phyloP scores from a whole-genome alignment of 495 filamentous ascomycete genomes.

The Viridothelium virens region DNA sequence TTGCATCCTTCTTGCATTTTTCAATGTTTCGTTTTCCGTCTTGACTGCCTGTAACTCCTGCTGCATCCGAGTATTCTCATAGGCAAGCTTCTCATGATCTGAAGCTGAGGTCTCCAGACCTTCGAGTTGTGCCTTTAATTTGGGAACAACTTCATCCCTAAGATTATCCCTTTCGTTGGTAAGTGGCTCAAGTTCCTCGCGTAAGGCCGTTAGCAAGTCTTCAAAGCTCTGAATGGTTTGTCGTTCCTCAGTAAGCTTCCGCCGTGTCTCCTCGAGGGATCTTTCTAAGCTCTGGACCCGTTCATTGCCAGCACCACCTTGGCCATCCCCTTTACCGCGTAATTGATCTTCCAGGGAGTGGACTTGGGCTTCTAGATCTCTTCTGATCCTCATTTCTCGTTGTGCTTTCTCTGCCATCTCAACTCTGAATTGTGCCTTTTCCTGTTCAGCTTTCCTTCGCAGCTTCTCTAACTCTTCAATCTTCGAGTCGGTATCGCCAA shows the following conservation, averaged over 20 bases:
- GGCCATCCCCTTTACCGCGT: conserved; percentile 43
- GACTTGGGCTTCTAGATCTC: conserved; percentile 71
- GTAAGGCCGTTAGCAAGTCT: conserved; percentile 76
- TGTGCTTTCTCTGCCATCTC: conserved; percentile 76
- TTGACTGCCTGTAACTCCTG: conserved; percentile 67
- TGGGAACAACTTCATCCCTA: conserved; percentile 74
- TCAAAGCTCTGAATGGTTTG: conserved; percentile 90
- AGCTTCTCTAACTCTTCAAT: conserved; percentile 78
- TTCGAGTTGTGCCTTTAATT: conserved; percentile 63
- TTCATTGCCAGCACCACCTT: conserved; percentile 42
- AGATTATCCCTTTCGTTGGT: conserved; percentile 87
- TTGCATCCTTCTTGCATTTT: conserved; percentile 48
- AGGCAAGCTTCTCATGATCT: conserved; percentile 59
- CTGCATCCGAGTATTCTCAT: conserved; percentile 69
- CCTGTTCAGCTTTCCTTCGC: conserved; percentile 78
- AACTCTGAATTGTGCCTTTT: conserved; percentile 78
- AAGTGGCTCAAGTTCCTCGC: conserved; percentile 70
- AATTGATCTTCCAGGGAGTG: conserved; percentile 70
- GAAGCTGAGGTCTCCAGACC: conserved; percentile 63
- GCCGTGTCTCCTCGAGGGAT: conserved; percentile 68
- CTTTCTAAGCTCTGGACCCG: conserved; percentile 68
- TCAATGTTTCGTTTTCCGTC: conserved; percentile 56
- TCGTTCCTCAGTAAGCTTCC: conserved; percentile 76
- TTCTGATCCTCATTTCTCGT: conserved; percentile 68
- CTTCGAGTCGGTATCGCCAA: conserved; percentile 54